These are phyloP conservation scores for Quercus gilva DNA, from an alignment of 306 rosid species.

Conservation along the genomic window DNA sequence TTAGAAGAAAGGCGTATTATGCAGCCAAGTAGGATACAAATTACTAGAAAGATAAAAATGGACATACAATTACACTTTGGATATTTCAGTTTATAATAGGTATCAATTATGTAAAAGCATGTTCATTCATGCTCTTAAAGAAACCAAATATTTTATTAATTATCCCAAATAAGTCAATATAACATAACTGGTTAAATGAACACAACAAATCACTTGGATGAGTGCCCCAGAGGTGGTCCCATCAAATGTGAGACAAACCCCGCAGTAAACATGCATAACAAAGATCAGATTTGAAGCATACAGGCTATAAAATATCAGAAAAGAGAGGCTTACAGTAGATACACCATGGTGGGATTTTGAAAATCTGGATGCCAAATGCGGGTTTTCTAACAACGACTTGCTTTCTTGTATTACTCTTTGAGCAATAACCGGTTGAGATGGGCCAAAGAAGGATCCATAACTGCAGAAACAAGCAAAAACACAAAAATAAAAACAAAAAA, in stretches of 20 bases:
- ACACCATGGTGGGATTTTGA: constrained; percentile 50
- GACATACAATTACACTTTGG: background rate
- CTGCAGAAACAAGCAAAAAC: constrained; percentile 41
- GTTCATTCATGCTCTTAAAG: background rate
- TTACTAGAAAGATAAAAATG: background rate
- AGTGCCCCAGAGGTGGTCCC: background rate
- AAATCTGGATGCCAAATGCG: constrained; percentile 56
- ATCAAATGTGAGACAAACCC: background rate
- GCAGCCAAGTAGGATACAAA: background rate
- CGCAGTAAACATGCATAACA: background rate
- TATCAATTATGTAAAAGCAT: background rate
- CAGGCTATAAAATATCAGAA: constrained; percentile 3
- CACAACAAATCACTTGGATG: background rate
- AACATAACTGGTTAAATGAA: background rate
- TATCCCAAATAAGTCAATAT: background rate
- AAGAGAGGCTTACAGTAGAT: constrained; percentile 22
- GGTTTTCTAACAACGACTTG: constrained; percentile 75
- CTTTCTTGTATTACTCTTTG: constrained; percentile 92
- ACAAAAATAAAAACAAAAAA: constrained; percentile 1
- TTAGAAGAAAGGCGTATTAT: background rate
- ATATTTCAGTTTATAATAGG: background rate
- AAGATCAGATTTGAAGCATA: background rate
- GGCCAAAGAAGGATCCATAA: constrained; percentile 90
- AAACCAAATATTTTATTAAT: background rate
- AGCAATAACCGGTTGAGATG: constrained; percentile 80